Percentiles rank a stretch among this genome's conserved stretches.
These are phyloP conservation scores for Neurospora terricola DNA, from an alignment of 495 filamentous ascomycete species.

Conservation along the genomic window DNA sequence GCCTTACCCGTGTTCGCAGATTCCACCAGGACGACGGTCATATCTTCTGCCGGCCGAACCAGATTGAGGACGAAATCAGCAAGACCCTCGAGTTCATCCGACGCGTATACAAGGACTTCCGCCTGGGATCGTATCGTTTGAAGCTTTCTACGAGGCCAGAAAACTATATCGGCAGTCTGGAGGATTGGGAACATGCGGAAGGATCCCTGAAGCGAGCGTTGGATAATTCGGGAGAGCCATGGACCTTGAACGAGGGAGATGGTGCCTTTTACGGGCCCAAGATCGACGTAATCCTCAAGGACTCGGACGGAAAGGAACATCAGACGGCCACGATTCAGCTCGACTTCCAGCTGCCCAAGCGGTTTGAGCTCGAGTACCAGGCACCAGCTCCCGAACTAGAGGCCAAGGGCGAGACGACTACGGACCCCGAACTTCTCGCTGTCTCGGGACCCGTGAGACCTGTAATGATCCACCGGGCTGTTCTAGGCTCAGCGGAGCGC, in stretches of 20 bases:
- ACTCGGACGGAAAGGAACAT: conserved; percentile 78
- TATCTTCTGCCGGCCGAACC: conserved; percentile 80
- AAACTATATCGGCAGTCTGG: conserved; percentile 65
- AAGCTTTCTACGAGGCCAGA: conserved; percentile 76
- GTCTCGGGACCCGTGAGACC: conserved; percentile 52
- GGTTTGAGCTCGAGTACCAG: conserved; percentile 68
- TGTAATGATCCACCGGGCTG: conserved; percentile 80
- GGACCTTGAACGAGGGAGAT: conserved; percentile 69
- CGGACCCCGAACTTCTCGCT: conserved; percentile 32
- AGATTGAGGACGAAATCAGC: conserved; percentile 73
- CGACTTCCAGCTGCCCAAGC: conserved; percentile 83
- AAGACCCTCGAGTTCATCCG: conserved; percentile 72
- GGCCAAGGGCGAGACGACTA: conserved; percentile 39
- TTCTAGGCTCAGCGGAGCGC: conserved; percentile 78
- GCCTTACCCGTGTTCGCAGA: conserved; percentile 77
- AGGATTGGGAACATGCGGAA: conserved; percentile 81
- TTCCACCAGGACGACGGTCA: conserved; percentile 97
- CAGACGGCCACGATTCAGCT: conserved; percentile 90
- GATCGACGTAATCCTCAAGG: conserved; percentile 80
- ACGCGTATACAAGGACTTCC: conserved; percentile 65
- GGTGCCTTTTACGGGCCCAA: conserved; percentile 95
- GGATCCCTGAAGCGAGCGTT: conserved; percentile 59
- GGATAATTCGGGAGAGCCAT: conserved; percentile 51
- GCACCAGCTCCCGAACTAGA: conserved; percentile 67
- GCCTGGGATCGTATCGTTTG: conserved; percentile 63